Percentiles rank a stretch among this genome's conserved stretches.
Evolutionary conservation across 2,329 filamentous ascomycete genomes (phyloP).

Genomic region (Metarhizium album): DNA sequence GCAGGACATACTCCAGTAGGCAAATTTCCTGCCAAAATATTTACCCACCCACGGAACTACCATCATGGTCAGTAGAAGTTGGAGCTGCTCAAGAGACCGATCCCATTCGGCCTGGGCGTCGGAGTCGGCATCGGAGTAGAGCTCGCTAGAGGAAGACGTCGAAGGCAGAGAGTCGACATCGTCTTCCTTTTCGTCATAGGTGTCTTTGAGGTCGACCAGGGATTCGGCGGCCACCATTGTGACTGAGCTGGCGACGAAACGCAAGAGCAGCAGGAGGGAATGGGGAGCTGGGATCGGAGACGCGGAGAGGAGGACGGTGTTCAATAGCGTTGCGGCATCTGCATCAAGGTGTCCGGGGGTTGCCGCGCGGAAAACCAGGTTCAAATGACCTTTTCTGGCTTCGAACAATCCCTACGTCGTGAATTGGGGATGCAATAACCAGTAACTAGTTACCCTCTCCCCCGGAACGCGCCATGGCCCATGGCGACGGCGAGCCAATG

Average conservation of each 20-base stretch:
- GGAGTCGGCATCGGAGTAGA: constrained; percentile 50
- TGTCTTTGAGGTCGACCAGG: constrained; percentile 38
- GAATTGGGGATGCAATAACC: not conserved
- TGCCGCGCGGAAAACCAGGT: not conserved
- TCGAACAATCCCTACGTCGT: not conserved
- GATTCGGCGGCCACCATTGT: constrained; percentile 32
- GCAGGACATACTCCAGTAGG: constrained; percentile 72
- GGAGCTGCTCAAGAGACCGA: constrained; percentile 83
- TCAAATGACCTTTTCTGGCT: not conserved
- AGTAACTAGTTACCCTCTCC: too few relatives aligned
- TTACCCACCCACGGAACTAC: constrained; percentile 90
- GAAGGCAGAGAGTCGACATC: constrained; percentile 57
- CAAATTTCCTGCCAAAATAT: constrained; percentile 87
- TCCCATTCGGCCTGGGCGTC: constrained; percentile 95
- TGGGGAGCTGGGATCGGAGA: not conserved
- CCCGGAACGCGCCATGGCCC: too few relatives aligned
- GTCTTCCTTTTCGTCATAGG: constrained; percentile 38
- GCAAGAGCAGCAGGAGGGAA: not conserved
- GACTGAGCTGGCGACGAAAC: not conserved
- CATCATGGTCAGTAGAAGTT: constrained; percentile 88
- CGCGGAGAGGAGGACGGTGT: not conserved
- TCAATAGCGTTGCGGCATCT: not conserved
- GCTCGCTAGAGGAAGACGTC: constrained; percentile 38
- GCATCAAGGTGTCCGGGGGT: not conserved
- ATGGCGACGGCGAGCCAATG: too few relatives aligned